These are phyloP conservation scores for Prillingera fragicola DNA, from an alignment of 1,284 basidiomycete species.

Conservation along the genomic window DNA sequence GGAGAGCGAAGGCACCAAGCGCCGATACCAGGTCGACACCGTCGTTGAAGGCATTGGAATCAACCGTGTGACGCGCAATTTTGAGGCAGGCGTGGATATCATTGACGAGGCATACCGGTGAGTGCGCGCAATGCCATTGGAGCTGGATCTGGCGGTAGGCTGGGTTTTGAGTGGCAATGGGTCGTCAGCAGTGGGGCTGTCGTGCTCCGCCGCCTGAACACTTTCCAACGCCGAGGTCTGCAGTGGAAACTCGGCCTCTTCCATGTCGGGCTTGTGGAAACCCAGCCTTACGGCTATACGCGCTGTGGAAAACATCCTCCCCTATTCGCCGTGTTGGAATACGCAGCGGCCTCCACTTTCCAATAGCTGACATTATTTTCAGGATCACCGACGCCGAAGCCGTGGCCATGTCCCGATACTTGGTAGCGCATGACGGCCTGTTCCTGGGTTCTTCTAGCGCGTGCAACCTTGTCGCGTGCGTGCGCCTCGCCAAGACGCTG, in stretches of 20 bases:
- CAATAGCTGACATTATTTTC: conserved; percentile 1
- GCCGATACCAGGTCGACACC: conserved; percentile 73
- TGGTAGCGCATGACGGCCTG: conserved; percentile 82
- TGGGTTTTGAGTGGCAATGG: too few relatives aligned
- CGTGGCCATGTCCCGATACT: conserved; percentile 83
- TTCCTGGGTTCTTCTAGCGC: conserved; percentile 96
- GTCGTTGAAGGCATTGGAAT: conserved; percentile 68
- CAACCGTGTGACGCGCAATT: conserved; percentile 63
- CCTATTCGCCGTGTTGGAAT: too few relatives aligned
- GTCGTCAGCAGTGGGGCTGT: too few relatives aligned
- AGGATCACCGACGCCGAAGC: conserved; percentile 86
- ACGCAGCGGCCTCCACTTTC: too few relatives aligned
- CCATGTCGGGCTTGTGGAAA: too few relatives aligned
- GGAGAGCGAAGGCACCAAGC: conserved; percentile 90
- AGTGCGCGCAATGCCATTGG: conserved; percentile 10
- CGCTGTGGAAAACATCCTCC: too few relatives aligned
- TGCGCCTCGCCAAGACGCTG: conserved; percentile 68
- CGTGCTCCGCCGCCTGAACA: too few relatives aligned
- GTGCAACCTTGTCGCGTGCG: conserved; percentile 86
- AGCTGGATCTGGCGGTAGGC: too few relatives aligned
- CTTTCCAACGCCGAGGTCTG: too few relatives aligned
- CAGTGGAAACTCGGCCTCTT: too few relatives aligned
- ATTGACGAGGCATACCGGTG: conserved; percentile 84
- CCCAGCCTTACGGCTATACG: too few relatives aligned
- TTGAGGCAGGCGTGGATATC: conserved; percentile 69